Conservation (phyloP, 2,329 filamentous ascomycete genomes). For the Aspergillus pseudoterreus region DNA sequence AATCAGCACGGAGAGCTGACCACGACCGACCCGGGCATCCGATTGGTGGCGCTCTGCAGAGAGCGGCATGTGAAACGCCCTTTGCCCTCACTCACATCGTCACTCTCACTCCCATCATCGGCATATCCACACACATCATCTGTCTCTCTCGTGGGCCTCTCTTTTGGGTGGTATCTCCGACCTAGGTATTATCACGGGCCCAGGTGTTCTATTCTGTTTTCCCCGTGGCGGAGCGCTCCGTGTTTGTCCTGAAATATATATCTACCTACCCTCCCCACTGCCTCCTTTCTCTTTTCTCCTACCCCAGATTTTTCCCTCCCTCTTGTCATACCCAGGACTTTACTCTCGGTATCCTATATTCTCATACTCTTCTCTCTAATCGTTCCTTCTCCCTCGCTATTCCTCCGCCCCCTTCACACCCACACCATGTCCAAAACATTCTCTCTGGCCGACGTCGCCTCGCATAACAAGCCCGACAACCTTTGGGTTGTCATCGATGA, state of each 20-base stretch:
- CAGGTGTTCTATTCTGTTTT: neutral
- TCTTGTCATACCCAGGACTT: neutral
- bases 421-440: constrained; percentile 81
- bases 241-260: constrained; percentile 9
- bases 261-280: constrained; percentile 5
- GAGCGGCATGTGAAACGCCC: neutral
- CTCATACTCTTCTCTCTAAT: neutral
- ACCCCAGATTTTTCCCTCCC: constrained; percentile 10
- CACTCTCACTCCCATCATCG: neutral
- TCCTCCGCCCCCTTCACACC: neutral
- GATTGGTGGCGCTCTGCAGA: neutral
- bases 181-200: neutral
- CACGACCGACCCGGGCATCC: neutral
- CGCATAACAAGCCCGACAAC: constrained; percentile 82
- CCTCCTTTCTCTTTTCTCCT: neutral
- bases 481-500: constrained; percentile 90
- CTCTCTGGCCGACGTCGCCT: constrained; percentile 76
- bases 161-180: neutral
- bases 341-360: neutral
- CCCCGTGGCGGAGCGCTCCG: constrained; percentile 4
- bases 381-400: neutral
- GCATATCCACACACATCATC: neutral
- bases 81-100: neutral
- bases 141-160: neutral
- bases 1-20: neutral